These are phyloP conservation scores for Rubroboletus satanas DNA, from an alignment of 768 basidiomycete species.

Conservation along the genomic window DNA sequence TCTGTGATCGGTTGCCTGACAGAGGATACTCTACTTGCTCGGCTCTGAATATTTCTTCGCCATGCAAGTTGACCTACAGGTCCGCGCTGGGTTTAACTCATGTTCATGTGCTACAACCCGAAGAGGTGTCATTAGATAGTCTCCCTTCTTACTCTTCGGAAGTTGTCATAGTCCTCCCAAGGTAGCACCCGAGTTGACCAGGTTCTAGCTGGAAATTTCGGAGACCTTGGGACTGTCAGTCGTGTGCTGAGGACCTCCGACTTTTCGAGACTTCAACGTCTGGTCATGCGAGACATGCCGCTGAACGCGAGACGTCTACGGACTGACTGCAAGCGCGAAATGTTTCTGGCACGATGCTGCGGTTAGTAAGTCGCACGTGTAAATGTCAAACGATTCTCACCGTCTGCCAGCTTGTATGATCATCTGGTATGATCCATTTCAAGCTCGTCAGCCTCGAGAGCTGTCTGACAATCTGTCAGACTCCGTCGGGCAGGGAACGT, in stretches of 20 bases:
- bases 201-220: background rate
- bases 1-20: background rate
- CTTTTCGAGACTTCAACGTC: background rate
- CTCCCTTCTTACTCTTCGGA: no score
- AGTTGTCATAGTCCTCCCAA: background rate
- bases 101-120: background rate
- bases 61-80: background rate
- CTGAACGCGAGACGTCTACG: background rate
- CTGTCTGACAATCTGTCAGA: background rate
- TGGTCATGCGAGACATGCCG: background rate
- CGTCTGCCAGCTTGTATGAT: background rate
- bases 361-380: background rate
- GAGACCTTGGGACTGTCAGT: background rate
- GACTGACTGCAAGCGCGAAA: background rate
- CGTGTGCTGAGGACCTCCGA: background rate
- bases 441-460: background rate
- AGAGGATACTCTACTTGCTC: background rate
- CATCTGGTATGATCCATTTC: background rate
- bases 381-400: background rate
- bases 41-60: no score
- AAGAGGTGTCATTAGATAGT: background rate
- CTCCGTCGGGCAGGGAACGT: background rate
- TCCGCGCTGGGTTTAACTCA: no score
- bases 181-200: background rate
- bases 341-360: background rate